phyloP scores from a whole-genome alignment of 192 early-diverging fungal genomes.

The Gigaspora rosea region DNA sequence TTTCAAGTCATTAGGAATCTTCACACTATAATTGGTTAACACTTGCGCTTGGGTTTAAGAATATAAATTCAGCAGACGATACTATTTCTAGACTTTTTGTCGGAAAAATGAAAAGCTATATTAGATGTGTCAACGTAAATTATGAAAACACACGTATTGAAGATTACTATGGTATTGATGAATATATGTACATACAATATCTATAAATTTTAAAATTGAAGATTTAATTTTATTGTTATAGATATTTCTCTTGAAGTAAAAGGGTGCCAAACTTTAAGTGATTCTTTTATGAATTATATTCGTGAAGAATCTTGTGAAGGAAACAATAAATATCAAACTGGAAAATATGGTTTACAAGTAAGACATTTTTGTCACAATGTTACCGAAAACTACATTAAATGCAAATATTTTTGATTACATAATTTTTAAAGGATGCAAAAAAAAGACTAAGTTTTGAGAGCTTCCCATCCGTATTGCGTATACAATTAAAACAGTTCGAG shows the following conservation, averaged over 20 bases:
- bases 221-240: constrained; percentile 34
- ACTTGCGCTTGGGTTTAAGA: constrained; percentile 36
- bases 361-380: neutral
- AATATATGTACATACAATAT: neutral
- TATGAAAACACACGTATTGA: constrained; percentile 93
- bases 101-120: constrained; percentile 97
- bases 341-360: constrained; percentile 85
- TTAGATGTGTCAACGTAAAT: constrained; percentile 92
- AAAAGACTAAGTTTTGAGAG: constrained; percentile 94
- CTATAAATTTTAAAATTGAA: neutral
- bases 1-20: too few species aligned
- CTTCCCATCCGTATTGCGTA: constrained; percentile 91
- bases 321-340: constrained; percentile 94
- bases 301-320: constrained; percentile 90
- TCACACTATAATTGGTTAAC: too few species aligned
- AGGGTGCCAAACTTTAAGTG: constrained; percentile 80
- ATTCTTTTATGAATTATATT: constrained; percentile 91
- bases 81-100: constrained; percentile 89
- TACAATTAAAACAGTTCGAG: constrained; percentile 97
- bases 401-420: neutral
- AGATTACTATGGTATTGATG: constrained; percentile 73
- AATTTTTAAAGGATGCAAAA: constrained; percentile 69
- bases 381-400: neutral
- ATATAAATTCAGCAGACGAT: constrained; percentile 88
- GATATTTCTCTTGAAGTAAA: constrained; percentile 98